Evolutionary conservation across 164 flowering plant genomes (phyloP).

Genomic region (Vitis rupestris): DNA sequence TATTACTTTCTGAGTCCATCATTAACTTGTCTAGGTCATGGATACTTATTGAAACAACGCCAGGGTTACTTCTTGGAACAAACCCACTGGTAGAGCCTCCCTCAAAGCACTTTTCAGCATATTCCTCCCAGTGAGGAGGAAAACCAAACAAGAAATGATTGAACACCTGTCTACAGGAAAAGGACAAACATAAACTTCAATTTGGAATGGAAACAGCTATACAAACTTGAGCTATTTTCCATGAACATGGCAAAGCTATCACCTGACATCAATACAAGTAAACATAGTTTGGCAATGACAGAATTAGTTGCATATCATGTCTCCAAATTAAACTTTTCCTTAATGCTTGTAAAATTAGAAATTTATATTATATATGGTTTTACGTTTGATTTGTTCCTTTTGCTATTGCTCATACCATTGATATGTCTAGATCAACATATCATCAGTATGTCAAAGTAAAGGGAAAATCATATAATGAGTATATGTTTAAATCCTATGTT

Average conservation of each 20-base stretch:
- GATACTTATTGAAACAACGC: slow-evolving; percentile 2
- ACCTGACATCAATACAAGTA: neutral
- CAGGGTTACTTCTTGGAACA: slow-evolving; percentile 1
- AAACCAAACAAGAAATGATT: slow-evolving; percentile 50
- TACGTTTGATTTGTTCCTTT: neutral
- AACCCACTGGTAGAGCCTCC: slow-evolving; percentile 8
- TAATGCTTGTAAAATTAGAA: neutral
- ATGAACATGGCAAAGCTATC: too few species aligned
- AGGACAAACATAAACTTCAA: neutral
- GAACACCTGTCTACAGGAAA: slow-evolving; percentile 32
- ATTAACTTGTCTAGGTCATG: slow-evolving; percentile 5
- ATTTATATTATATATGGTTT: neutral
- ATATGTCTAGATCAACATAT: neutral
- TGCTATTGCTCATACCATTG: neutral
- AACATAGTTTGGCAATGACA: neutral
- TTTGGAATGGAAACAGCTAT: neutral
- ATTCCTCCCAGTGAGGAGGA: slow-evolving; percentile 50
- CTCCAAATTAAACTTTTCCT: neutral
- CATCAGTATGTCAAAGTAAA: neutral
- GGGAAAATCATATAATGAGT: neutral
- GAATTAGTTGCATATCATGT: neutral
- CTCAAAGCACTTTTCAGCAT: slow-evolving; percentile 22
- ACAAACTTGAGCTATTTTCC: neutral
- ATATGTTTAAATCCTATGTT: neutral
- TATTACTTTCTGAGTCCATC: slow-evolving; percentile 9